Conservation (phyloP, 345 rosid species). For the Linum trigynum region DNA sequence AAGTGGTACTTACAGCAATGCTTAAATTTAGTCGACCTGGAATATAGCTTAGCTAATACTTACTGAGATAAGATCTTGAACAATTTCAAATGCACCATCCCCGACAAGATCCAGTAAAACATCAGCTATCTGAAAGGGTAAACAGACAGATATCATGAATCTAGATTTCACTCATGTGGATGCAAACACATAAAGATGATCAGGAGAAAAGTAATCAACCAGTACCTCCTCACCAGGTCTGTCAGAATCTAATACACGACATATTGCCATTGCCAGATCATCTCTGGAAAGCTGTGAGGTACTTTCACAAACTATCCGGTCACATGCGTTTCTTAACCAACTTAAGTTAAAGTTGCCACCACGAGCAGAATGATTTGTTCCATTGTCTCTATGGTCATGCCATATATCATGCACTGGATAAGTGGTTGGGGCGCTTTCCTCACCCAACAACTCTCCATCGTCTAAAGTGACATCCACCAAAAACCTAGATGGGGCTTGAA, state of each 20-base stretch:
- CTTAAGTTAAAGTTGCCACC: conserved; percentile 47
- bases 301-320: conserved; percentile 50
- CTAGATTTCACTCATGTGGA: conserved; percentile 5
- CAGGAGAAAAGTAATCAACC: conserved; percentile 10
- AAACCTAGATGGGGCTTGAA: conserved; percentile 70
- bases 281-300: conserved; percentile 74
- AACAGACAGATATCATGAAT: conserved; percentile 7
- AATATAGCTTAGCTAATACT: conserved; percentile 1
- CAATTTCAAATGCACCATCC: conserved; percentile 81
- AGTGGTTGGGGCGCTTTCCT: conserved; percentile 29
- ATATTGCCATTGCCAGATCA: conserved; percentile 88
- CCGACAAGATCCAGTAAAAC: conserved; percentile 91
- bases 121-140: conserved; percentile 59
- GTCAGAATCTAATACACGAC: conserved; percentile 78
- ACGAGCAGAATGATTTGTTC: conserved; percentile 24
- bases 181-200: conserved; percentile 13
- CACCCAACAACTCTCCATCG: conserved; percentile 35
- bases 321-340: conserved; percentile 85
- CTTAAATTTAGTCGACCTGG: not conserved
- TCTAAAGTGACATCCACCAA: conserved; percentile 53
- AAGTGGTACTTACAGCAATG: not conserved
- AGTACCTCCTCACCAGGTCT: conserved; percentile 95
- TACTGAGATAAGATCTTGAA: conserved; percentile 80
- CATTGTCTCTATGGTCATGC: conserved; percentile 31
- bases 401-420: conserved; percentile 37